Percentiles rank a stretch among this genome's conserved stretches.
phyloP scores from a whole-genome alignment of 257 asterid species.

The Cordia subcordata region DNA sequence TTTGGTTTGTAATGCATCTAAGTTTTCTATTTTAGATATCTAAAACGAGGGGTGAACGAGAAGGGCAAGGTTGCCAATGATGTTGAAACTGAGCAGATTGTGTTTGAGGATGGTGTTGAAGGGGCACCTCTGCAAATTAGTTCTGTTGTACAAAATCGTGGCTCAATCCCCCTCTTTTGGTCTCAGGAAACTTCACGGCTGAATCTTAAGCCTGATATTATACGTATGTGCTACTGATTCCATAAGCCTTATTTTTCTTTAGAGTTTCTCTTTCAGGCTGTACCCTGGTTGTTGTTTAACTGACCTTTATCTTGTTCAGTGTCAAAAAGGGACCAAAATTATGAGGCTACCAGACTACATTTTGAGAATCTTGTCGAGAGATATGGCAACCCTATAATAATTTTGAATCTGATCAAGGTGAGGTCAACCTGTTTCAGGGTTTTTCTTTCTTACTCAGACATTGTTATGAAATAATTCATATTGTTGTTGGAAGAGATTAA shows the following conservation, averaged over 20 bases:
- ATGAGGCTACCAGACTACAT: constrained; percentile 89
- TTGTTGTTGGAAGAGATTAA: background rate
- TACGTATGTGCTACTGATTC: constrained; percentile 53
- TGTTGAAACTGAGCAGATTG: constrained; percentile 92
- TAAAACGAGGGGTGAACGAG: constrained; percentile 92
- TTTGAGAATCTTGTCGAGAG: constrained; percentile 78
- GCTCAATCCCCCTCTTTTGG: constrained; percentile 98
- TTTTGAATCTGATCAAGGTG: constrained; percentile 92
- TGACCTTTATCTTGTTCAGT: constrained; percentile 43
- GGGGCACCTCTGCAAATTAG: constrained; percentile 68
- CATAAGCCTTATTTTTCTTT: background rate
- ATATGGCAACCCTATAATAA: constrained; percentile 94
- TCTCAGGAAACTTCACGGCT: constrained; percentile 95
- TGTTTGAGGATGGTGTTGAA: constrained; percentile 72
- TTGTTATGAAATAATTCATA: background rate
- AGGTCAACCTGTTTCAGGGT: constrained; percentile 13
- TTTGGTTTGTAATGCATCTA: background rate
- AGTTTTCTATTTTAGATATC: constrained; percentile 51
- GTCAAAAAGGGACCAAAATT: constrained; percentile 84
- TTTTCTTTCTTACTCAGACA: constrained; percentile 12
- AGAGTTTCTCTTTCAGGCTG: background rate
- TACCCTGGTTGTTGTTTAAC: background rate
- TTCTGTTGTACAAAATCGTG: constrained; percentile 96
- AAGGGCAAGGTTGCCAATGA: constrained; percentile 94
- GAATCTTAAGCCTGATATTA: constrained; percentile 87